Base-by-base conservation (phyloP, 805 yeast species). In the Candida ponderosae region DNA sequence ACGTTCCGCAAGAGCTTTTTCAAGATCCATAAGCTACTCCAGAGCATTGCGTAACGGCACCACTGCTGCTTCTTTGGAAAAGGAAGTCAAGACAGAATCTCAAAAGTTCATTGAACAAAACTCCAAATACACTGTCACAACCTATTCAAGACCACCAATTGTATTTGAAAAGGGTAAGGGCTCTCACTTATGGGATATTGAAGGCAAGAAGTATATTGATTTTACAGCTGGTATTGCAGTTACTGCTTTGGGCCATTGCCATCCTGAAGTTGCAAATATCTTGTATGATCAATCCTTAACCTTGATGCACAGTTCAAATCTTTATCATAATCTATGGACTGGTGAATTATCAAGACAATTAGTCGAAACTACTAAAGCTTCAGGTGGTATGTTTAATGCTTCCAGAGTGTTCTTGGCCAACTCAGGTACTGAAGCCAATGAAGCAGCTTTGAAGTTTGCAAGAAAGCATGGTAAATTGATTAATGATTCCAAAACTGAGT, bases 221-320 rank as follows among this genome's bases (percentile, higher is more conserved):
- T 90, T 93, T 61, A 80, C 90, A 1, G 88, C 97, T 2, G 98
- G 98, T 37, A 90, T 93, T 47, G 97, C 98, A 1, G 98, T 93
- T 14, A 90, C 96, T n/a, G 81, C 85, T 1, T 66, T 93, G 44
- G 98, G 98, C 3, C 97, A 93, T 55, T 67, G 88, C 19, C 73
- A 93, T 49, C 76, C 79, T 4, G 81, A 78, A 43, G 72, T 93
- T 28, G 73, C 95, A 6, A 65, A 81, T 38, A 74, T 93, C 42
- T 57, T 88, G 43, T 59, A 62, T 40, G 81, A 82, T 31, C 98
- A 93, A 62, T 76, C 88, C 1, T 56, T 57, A 24, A 78, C 79
- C 9, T 65, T 90, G 47, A 68, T 87, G 40, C 98, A 93, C 56
- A 72, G 86, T 43, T 86, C 96, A 4, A 93, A 93, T 54, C 65